Conservation (phyloP, 2,329 filamentous ascomycete species). For the Parafenestella ontariensis region DNA sequence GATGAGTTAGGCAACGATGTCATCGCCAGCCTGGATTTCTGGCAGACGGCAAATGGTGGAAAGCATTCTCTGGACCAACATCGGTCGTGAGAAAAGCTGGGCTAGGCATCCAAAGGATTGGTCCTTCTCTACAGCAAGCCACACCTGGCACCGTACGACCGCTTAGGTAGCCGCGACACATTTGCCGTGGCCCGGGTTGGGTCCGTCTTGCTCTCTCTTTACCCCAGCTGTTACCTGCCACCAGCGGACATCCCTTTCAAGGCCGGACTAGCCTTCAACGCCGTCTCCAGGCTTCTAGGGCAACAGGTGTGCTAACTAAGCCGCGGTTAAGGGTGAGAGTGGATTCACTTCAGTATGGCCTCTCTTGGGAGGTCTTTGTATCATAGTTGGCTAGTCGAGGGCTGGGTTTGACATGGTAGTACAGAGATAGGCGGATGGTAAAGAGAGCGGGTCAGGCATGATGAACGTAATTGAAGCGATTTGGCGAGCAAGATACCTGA, state of each 20-base stretch:
- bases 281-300: not conserved
- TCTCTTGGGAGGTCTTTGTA: not conserved
- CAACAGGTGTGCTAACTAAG: not conserved
- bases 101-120: not conserved
- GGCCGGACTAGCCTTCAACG: not conserved
- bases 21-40: slow-evolving; percentile 95
- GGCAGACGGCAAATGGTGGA: slow-evolving; percentile 57
- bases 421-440: not conserved
- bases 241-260: not conserved
- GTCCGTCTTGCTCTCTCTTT: not conserved
- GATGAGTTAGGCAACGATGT: slow-evolving; percentile 93
- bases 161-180: not conserved
- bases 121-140: not conserved
- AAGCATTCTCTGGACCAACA: slow-evolving; percentile 37
- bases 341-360: not conserved
- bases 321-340: not conserved
- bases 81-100: slow-evolving; percentile 38
- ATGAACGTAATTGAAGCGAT: not conserved
- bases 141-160: not conserved
- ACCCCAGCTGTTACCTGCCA: not conserved
- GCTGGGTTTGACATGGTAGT: not conserved
- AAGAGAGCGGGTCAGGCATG: not conserved
- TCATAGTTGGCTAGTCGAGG: not conserved
- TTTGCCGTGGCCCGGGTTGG: not conserved
- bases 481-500: not conserved